Conservation (phyloP, 1,284 basidiomycete genomes). For the Coniferiporia sulphurascens region DNA sequence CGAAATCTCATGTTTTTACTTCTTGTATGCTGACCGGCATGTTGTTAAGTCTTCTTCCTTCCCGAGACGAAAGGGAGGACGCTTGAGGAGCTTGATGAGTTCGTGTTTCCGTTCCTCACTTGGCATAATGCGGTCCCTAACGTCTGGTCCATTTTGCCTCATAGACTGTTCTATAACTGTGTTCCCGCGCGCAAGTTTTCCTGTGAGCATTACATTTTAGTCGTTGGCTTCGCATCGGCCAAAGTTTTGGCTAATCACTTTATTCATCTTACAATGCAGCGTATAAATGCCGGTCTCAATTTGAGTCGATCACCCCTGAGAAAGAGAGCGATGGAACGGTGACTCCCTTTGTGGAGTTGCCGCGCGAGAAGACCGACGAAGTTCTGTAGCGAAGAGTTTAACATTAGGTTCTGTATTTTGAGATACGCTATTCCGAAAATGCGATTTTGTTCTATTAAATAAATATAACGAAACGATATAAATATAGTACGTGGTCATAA, state of each 20-base stretch:
- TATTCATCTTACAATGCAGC: background rate
- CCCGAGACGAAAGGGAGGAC: constrained; percentile 25
- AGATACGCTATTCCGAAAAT: background rate
- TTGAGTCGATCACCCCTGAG: background rate
- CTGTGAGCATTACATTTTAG: background rate
- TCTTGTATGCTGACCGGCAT: background rate
- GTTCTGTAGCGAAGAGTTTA: background rate
- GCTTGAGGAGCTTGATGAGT: constrained; percentile 25
- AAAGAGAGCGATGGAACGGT: background rate
- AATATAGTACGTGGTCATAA: too few species aligned
- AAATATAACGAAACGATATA: too few species aligned
- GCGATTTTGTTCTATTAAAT: background rate
- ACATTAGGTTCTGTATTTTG: background rate
- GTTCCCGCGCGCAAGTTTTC: constrained; percentile 3
- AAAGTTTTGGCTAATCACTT: background rate
- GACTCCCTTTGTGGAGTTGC: background rate
- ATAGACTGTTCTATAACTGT: constrained; percentile 3
- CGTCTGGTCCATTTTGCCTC: background rate
- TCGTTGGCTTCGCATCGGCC: background rate
- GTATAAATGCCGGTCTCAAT: background rate
- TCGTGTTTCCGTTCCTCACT: background rate
- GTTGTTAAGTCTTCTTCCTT: constrained; percentile 17
- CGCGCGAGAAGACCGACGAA: background rate
- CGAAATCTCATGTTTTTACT: background rate
- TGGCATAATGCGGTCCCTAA: background rate